Conservation (phyloP, 2,329 filamentous ascomycete genomes). For the Bipolaris bicolor region DNA sequence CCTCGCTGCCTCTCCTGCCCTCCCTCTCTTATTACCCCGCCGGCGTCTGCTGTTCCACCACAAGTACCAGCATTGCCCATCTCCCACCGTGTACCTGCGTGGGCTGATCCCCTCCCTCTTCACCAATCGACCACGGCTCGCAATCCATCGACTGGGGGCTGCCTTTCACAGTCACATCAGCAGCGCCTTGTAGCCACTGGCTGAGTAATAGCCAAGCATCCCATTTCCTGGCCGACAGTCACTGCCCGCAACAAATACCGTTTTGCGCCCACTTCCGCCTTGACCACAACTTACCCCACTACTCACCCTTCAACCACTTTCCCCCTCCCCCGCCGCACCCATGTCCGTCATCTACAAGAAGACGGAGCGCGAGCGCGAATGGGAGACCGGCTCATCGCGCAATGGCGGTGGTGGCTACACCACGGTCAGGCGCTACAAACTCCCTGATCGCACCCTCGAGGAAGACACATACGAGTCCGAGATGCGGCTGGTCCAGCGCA, state of each 20-base stretch:
- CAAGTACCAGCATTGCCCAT: constrained; percentile 13
- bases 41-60: constrained; percentile 6
- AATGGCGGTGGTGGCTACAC: constrained; percentile 53
- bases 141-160: constrained; percentile 29
- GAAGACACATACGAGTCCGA: constrained; percentile 55
- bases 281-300: constrained; percentile 3
- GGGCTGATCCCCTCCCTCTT: constrained; percentile 20
- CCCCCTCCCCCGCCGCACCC: constrained; percentile 13
- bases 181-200: constrained; percentile 19
- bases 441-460: constrained; percentile 55
- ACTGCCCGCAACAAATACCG: constrained; percentile 2
- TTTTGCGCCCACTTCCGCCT: constrained; percentile 10
- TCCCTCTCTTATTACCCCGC: constrained; percentile 22
- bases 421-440: constrained; percentile 65
- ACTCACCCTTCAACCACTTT: constrained; percentile 6
- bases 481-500: constrained; percentile 55
- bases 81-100: constrained; percentile 6
- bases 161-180: constrained; percentile 14
- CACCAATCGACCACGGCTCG: constrained; percentile 24
- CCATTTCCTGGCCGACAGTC: constrained; percentile 7
- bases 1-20: not conserved
- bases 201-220: constrained; percentile 21
- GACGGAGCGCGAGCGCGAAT: constrained; percentile 54
- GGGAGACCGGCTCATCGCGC: constrained; percentile 46
- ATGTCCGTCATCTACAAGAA: constrained; percentile 55